A percentile compares a stretch with the other conserved stretches of the same genome.
phyloP scores from a whole-genome alignment of 176 grass and related monocot genomes.

The Thinopyrum elongatum region DNA sequence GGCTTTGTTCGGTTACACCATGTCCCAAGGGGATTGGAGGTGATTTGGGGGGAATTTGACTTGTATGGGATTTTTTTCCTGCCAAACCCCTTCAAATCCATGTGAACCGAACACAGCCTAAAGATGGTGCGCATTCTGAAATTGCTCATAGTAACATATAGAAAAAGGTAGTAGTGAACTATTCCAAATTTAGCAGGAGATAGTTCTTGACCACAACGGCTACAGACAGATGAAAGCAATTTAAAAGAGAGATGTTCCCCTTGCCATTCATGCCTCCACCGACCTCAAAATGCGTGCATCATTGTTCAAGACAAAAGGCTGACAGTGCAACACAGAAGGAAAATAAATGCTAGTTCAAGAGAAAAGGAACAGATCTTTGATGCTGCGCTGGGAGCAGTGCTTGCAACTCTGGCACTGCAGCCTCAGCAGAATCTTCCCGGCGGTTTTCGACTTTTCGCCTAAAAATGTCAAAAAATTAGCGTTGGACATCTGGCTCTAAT shows the following conservation, averaged over 20 bases:
- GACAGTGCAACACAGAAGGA: neutral
- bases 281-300: conserved; percentile 97
- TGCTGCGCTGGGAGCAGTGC: conserved; percentile 70
- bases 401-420: conserved; percentile 94
- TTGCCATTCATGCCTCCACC: conserved; percentile 98
- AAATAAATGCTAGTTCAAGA: neutral
- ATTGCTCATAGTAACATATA: too few species aligned
- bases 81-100: too few species aligned
- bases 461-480: neutral
- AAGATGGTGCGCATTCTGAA: too few species aligned
- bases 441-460: conserved; percentile 98
- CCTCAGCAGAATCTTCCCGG: conserved; percentile 92
- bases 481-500: too few species aligned
- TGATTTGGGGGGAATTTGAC: too few species aligned
- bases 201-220: neutral
- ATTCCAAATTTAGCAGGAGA: neutral
- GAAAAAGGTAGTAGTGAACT: too few species aligned
- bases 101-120: too few species aligned
- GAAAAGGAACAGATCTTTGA: conserved; percentile 47
- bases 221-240: conserved; percentile 22
- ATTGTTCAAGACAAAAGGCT: conserved; percentile 5
- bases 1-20: too few species aligned
- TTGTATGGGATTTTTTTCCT: too few species aligned
- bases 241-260: conserved; percentile 88
- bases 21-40: too few species aligned